Evolutionary conservation across 1,284 basidiomycete species (phyloP).

Genomic region (Cutaneotrichosporon cutaneum): DNA sequence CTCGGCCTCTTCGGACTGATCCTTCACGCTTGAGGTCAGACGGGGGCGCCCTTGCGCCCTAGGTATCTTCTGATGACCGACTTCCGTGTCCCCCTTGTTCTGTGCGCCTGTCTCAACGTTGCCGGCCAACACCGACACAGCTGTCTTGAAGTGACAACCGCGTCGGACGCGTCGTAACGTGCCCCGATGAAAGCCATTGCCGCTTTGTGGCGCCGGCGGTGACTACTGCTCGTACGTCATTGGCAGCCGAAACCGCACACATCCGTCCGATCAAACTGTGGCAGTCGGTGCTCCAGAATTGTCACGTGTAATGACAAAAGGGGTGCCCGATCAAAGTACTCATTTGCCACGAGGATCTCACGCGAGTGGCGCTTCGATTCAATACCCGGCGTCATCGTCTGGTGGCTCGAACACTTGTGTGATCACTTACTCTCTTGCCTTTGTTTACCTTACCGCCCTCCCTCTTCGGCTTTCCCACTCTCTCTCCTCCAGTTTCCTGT

Average conservation of each 20-base stretch:
- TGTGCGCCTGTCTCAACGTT: too few species aligned
- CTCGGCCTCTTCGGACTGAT: too few species aligned
- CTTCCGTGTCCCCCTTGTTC: too few species aligned
- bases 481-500: background rate
- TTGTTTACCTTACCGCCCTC: background rate
- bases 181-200: background rate
- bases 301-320: background rate
- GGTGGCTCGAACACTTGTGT: background rate
- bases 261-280: background rate
- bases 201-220: conserved; percentile 6
- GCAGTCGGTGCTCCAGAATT: background rate
- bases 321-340: background rate
- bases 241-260: background rate
- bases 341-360: background rate
- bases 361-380: background rate
- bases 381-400: background rate
- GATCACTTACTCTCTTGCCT: background rate
- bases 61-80: background rate
- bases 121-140: too few species aligned
- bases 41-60: background rate
- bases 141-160: too few species aligned
- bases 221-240: background rate
- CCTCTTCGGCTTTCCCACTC: too few species aligned
- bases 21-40: background rate
- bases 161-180: background rate